Percentiles rank a stretch among this genome's conserved stretches.
These are phyloP conservation scores for Leishmania aethiopica DNA, from an alignment of 208 protist genomes.

Conservation along the genomic window DNA sequence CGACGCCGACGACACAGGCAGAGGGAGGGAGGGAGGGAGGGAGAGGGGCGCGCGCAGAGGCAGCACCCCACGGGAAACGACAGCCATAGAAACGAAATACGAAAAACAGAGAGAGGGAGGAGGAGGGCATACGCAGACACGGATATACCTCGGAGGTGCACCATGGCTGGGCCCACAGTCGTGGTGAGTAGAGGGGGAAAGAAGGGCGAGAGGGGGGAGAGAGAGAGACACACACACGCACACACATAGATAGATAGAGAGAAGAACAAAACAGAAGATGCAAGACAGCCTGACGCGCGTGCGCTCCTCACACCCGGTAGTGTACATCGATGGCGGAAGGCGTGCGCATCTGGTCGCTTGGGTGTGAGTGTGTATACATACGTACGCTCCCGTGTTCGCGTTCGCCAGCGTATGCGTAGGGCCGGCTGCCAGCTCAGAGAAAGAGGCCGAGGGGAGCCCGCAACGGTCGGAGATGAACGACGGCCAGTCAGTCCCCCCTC, in stretches of 20 bases:
- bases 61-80: not conserved
- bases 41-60: not conserved
- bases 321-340: not conserved
- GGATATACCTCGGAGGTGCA: not conserved
- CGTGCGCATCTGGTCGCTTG: not conserved
- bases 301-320: not conserved
- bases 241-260: not conserved
- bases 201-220: not conserved
- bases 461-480: not conserved
- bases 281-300: no score
- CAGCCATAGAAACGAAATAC: not conserved
- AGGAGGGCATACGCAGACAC: not conserved
- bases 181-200: no score
- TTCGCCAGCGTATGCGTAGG: not conserved
- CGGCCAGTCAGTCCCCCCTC: not conserved
- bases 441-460: not conserved
- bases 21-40: not conserved
- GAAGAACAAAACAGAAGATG: not conserved
- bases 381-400: not conserved
- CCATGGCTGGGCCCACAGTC: not conserved
- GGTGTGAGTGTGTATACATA: not conserved
- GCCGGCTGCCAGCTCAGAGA: not conserved
- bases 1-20: no score
- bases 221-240: not conserved
- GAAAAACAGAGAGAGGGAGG: not conserved